Percentiles rank a stretch among this genome's conserved stretches.
These are phyloP conservation scores for Glycine tomentella DNA, from an alignment of 306 rosid genomes.

Conservation along the genomic window DNA sequence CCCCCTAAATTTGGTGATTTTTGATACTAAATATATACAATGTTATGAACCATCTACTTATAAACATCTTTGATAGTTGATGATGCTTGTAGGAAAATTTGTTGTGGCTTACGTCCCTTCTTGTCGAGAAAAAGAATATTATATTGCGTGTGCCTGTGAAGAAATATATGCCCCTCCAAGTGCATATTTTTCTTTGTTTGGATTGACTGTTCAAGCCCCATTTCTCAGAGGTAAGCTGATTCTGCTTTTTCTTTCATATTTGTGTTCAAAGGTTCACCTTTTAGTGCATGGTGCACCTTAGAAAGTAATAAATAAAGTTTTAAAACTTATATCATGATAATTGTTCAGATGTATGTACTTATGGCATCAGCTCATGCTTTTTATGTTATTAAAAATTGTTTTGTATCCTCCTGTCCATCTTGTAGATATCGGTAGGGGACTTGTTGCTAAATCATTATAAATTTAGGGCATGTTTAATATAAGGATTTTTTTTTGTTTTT, in stretches of 20 bases:
- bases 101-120: conserved; percentile 84
- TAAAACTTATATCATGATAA: conserved; percentile 1
- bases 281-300: neutral
- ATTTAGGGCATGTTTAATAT: neutral
- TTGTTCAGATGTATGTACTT: neutral
- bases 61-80: conserved; percentile 42
- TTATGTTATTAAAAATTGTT: conserved; percentile 12
- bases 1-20: conserved; percentile 3
- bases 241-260: conserved; percentile 25
- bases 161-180: conserved; percentile 97
- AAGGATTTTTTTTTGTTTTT: neutral
- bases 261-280: neutral
- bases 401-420: conserved; percentile 24
- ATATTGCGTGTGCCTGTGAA: conserved; percentile 93
- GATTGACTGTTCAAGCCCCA: conserved; percentile 85
- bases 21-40: conserved; percentile 10
- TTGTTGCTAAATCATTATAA: conserved; percentile 29
- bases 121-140: conserved; percentile 91
- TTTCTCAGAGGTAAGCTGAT: conserved; percentile 73
- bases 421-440: conserved; percentile 22
- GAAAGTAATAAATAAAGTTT: neutral
- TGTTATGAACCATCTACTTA: conserved; percentile 34
- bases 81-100: conserved; percentile 73
- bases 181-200: conserved; percentile 92
- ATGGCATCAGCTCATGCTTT: neutral